Evolutionary conservation across 345 rosid genomes (phyloP), one percentile per base, ranked within the genome.

Genomic region (Durio zibethinus): DNA sequence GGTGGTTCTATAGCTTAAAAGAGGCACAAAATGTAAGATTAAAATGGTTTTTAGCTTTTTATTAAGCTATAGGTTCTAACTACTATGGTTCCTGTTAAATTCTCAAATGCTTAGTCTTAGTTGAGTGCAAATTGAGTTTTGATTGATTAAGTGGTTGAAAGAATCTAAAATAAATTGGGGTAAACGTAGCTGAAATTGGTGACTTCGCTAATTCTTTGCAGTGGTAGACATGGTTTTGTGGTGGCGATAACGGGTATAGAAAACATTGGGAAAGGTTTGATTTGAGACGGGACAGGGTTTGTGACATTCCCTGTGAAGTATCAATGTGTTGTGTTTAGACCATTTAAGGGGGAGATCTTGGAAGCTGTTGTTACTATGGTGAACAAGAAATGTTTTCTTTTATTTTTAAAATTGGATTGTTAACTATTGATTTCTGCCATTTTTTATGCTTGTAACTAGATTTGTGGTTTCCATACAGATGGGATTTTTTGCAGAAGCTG

Each of bases 401-500:
- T 14, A 1, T 33, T 27, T 11, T 36, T 53, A 31, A n/a, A n/a
- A 73, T 52, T 15, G 3, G 29, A 10, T 3, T 73, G 1, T 38
- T 4, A 36, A 23, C 36, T 21, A 12, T 76, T 8, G 61, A 52
- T 50, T 38, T 64, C 54, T 36, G 16, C 35, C 53, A 3, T 7
- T 18, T 48, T 68, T 14, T 10, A 1, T 72, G 31, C 0, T 52
- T 63, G 1, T 65, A n/a, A 72, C 12, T 43, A 43, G n/a, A 11
- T 35, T 42, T 56, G 14, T 57, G 48, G 54, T 73, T 54, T 12
- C 56, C 14, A 73, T 61, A 31, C 89, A 95, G 99, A 92, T 93
- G 98, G 99, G 99, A 27, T 95, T 95, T 83, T 95, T 92, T 29
- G 98, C 98, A 0, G 97, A 93, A 75, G 97, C 98, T 77, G 98